Percentiles rank a stretch among this genome's conserved stretches.
phyloP scores from a whole-genome alignment of 805 yeast genomes.

The Candida glaebosa region DNA sequence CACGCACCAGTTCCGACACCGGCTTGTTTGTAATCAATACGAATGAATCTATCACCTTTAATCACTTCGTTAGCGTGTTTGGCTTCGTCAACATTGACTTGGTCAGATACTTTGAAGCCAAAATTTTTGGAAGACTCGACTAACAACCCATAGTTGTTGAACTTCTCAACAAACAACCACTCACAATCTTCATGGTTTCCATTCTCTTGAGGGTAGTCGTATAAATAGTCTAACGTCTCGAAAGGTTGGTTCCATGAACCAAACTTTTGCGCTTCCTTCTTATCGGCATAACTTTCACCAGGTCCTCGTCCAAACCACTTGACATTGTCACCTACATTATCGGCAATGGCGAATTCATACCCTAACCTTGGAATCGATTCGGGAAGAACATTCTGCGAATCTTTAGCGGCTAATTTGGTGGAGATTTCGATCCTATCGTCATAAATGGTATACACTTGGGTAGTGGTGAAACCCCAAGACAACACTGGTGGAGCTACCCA shows the following conservation, averaged over 20 bases:
- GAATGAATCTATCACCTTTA: constrained; percentile 11
- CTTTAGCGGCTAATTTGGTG: constrained; percentile 8
- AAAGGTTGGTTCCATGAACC: constrained; percentile 17
- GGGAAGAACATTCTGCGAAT: constrained; percentile 11
- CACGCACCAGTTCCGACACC: constrained; percentile 18
- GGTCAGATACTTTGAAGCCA: constrained; percentile 15
- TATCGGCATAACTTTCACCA: constrained; percentile 31
- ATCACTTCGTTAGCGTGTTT: constrained; percentile 14
- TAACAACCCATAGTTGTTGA: constrained; percentile 6
- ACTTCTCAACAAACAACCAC: constrained; percentile 18
- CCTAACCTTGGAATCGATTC: constrained; percentile 31
- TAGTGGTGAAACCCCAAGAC: constrained; percentile 21
- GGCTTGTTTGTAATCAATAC: constrained; percentile 17
- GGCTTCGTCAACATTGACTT: constrained; percentile 13
- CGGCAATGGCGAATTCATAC: constrained; percentile 19
- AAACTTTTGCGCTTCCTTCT: constrained; percentile 20
- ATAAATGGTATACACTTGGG: constrained; percentile 8
- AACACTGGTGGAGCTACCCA: constrained; percentile 20
- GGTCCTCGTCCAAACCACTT: constrained; percentile 35
- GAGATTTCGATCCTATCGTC: constrained; percentile 6
- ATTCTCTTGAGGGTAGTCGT: constrained; percentile 35
- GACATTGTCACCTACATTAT: constrained; percentile 15
- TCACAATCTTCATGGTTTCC: constrained; percentile 31
- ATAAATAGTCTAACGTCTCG: constrained; percentile 16
- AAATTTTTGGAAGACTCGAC: constrained; percentile 7